These are phyloP conservation scores for Beauveria sp. DNA, from an alignment of 2,329 filamentous ascomycete genomes.

Conservation along the genomic window DNA sequence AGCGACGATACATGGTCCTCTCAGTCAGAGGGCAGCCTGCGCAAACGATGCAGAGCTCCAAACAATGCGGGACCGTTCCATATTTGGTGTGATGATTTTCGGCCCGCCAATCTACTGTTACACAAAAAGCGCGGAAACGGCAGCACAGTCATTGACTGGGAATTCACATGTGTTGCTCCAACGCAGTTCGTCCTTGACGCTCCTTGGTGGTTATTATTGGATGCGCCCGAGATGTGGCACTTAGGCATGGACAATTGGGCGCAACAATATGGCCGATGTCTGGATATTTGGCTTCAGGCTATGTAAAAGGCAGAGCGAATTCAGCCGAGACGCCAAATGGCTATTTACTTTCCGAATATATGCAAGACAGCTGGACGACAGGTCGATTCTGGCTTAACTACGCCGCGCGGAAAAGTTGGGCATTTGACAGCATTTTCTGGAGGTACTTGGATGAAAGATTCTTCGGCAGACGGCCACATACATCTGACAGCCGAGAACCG, in stretches of 20 bases:
- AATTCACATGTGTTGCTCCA: conserved; percentile 25
- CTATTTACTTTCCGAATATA: conserved; percentile 12
- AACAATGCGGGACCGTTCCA: conserved; percentile 18
- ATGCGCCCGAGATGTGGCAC: conserved; percentile 13
- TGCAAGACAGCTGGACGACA: conserved; percentile 27
- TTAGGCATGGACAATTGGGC: conserved; percentile 12
- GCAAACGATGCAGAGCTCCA: not conserved
- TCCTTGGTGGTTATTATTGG: conserved; percentile 28
- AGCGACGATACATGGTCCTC: conserved; percentile 24
- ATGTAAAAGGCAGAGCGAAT: conserved; percentile 15
- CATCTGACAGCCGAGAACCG: conserved; percentile 11
- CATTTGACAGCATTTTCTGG: conserved; percentile 27
- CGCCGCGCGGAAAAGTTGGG: conserved; percentile 26
- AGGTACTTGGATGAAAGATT: conserved; percentile 22
- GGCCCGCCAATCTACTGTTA: conserved; percentile 25
- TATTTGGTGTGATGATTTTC: conserved; percentile 25
- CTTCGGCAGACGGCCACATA: conserved; percentile 20
- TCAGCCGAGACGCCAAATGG: not conserved
- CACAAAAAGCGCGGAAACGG: conserved; percentile 16
- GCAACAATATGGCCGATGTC: conserved; percentile 18
- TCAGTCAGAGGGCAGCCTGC: conserved; percentile 7
- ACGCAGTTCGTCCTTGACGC: conserved; percentile 26
- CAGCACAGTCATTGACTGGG: conserved; percentile 25
- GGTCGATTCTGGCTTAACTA: conserved; percentile 30
- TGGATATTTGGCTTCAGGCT: conserved; percentile 24